Base-by-base conservation (phyloP, 495 filamentous ascomycete species). In the Trichoderma gamsii region DNA sequence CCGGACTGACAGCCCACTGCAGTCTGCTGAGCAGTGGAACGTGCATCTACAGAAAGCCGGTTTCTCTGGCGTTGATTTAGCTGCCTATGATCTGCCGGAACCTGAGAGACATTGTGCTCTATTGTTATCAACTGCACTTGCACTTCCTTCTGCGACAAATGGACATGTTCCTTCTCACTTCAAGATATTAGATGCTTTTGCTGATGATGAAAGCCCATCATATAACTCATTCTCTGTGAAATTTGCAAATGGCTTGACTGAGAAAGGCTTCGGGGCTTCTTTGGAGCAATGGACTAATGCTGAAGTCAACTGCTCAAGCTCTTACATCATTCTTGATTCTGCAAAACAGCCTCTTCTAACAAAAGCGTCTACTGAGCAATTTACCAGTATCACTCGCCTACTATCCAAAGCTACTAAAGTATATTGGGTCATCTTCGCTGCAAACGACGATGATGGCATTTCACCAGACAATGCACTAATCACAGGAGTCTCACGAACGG, bases 21-120 rank as follows among this genome's bases (percentile, higher is more conserved):
- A 52, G 63, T 56, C 67, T 8, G 41, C 63, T 7, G 29, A 51
- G 25, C 38, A 70, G 44, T 83, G 80, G 80, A 63, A 75, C 38
- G 23, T 44, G 0, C 16, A 75, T 8, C 73, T 83, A 44, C 64
- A 64, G 12, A 71, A 70, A 1, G 56, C 67, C 6, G 74, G 74
- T 3, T 81, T 83, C 49, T 76, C 76, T 3, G 76, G 78, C 0
- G 67, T 78, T 32, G 78, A 83, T 38, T 41, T 73, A 3, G 69
- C 65, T 35, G 63, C 72, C 0, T 68, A 69, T 5, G 68, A 70
- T 25, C 41, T 41, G 7, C 32, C 29, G 11, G 64, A 66, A 23
- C 63, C 63, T 4, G 63, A 64, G 15, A 29, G 63, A 21, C 63
- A 64, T 21, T 38, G 23, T 29, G 63, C 63, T 12, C 38, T 64